Conservation (phyloP, 2,329 filamentous ascomycete species). For the Rhinocladiella mackenziei region DNA sequence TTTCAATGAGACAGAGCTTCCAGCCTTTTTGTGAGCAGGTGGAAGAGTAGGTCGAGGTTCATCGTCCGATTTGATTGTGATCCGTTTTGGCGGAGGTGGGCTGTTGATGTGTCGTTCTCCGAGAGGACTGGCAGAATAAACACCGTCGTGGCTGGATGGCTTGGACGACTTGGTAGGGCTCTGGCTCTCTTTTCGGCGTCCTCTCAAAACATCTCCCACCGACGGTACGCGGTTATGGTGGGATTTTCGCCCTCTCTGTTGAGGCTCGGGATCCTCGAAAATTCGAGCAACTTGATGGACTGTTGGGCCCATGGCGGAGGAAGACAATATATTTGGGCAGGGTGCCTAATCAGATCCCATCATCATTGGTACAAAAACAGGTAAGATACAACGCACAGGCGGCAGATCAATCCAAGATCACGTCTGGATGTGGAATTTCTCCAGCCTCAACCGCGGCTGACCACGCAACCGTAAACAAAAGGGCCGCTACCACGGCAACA, state of each 20-base stretch:
- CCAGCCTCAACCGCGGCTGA: no score
- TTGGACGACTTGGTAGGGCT: slow-evolving; percentile 16
- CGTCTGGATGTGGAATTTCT: neutral
- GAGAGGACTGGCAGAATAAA: slow-evolving; percentile 20
- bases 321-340: slow-evolving; percentile 19
- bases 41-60: slow-evolving; percentile 12
- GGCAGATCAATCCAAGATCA: slow-evolving; percentile 8
- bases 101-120: slow-evolving; percentile 31
- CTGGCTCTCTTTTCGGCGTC: slow-evolving; percentile 21
- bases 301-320: slow-evolving; percentile 22
- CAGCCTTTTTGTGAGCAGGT: slow-evolving; percentile 29
- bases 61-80: slow-evolving; percentile 24
- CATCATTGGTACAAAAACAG: slow-evolving; percentile 16
- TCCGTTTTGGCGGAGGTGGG: slow-evolving; percentile 26
- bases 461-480: no score
- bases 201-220: slow-evolving; percentile 24
- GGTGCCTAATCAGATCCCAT: slow-evolving; percentile 19
- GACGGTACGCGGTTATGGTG: slow-evolving; percentile 23
- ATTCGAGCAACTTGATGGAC: slow-evolving; percentile 27
- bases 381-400: slow-evolving; percentile 11
- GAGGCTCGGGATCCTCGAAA: slow-evolving; percentile 29
- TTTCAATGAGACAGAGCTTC: slow-evolving; percentile 30
- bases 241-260: slow-evolving; percentile 14
- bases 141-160: slow-evolving; percentile 2
- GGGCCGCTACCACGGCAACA: slow-evolving; percentile 4